Evolutionary conservation across 495 filamentous ascomycete species (phyloP).

Genomic region (Penicillium verhagenii): DNA sequence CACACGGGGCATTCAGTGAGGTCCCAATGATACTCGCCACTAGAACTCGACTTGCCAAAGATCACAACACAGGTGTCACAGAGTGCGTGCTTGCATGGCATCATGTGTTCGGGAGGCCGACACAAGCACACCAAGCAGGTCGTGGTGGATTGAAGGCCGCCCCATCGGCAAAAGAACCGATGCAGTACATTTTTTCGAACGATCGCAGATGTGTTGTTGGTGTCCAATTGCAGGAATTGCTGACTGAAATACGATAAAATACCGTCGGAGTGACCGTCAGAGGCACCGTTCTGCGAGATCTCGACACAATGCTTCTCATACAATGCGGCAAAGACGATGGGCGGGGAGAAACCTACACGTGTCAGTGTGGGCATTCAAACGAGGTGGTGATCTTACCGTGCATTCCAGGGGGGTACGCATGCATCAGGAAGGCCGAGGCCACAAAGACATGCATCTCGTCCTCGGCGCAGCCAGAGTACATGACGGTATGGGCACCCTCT

Average conservation of each 20-base stretch:
- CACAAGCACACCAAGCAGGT: constrained; percentile 29
- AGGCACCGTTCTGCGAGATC: background rate
- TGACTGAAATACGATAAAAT: background rate
- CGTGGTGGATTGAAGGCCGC: constrained; percentile 11
- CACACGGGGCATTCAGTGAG: constrained; percentile 32
- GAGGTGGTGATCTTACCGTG: constrained; percentile 5
- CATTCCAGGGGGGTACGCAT: constrained; percentile 12
- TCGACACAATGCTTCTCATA: background rate
- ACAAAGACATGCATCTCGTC: constrained; percentile 3
- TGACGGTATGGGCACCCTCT: background rate
- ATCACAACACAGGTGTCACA: constrained; percentile 30
- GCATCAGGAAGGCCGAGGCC: constrained; percentile 6
- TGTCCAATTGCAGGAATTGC: background rate
- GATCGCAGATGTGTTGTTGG: background rate
- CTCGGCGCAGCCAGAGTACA: background rate
- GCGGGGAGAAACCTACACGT: background rate
- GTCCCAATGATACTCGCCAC: constrained; percentile 17
- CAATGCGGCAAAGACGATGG: background rate
- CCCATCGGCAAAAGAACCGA: background rate
- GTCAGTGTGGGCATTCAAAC: background rate
- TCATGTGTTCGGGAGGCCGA: constrained; percentile 25
- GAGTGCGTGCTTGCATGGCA: constrained; percentile 32
- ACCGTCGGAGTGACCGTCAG: background rate
- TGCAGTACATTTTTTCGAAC: background rate
- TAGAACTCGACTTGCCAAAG: constrained; percentile 11